Conservation (phyloP, 805 yeast genomes). For the Wickerhamiella alocasiicola region DNA sequence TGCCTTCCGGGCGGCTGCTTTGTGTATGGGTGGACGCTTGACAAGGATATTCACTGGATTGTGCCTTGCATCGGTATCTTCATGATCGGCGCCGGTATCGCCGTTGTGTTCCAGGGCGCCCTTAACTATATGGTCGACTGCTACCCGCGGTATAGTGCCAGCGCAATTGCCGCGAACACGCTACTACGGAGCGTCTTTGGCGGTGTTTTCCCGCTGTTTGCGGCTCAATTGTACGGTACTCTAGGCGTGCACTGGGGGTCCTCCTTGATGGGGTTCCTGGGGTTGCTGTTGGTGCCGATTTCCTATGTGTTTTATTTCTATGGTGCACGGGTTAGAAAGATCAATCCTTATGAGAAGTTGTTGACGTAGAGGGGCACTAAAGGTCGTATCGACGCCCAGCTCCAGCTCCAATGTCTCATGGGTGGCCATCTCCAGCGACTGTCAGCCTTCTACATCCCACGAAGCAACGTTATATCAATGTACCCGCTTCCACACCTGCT, state of each 20-base stretch:
- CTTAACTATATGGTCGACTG: conserved; percentile 52
- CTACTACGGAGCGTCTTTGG: conserved; percentile 45
- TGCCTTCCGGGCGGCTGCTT: conserved; percentile 43
- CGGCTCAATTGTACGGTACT: conserved; percentile 42
- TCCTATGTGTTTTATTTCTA: conserved; percentile 41
- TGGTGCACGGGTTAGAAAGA: conserved; percentile 28
- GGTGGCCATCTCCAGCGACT: too few species aligned
- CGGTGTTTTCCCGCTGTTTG: conserved; percentile 53
- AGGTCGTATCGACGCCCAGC: too few species aligned
- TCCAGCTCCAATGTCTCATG: too few species aligned
- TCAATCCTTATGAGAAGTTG: conserved; percentile 17
- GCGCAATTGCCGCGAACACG: conserved; percentile 54
- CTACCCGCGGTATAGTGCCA: conserved; percentile 46
- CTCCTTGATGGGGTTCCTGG: conserved; percentile 36
- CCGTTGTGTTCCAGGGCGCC: conserved; percentile 48
- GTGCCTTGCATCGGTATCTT: conserved; percentile 46
- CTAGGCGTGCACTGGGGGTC: conserved; percentile 44
- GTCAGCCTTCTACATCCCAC: too few species aligned
- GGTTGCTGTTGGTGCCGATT: conserved; percentile 34
- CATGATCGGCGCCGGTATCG: conserved; percentile 40
- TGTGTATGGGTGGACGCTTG: conserved; percentile 52
- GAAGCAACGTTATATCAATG: too few species aligned
- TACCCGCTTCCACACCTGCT: too few species aligned
- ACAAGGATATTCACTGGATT: conserved; percentile 35
- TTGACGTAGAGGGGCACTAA: too few species aligned